Percentiles rank a stretch among this genome's conserved stretches.
phyloP scores from a whole-genome alignment of 805 yeast genomes.

The Starmera quercuum region DNA sequence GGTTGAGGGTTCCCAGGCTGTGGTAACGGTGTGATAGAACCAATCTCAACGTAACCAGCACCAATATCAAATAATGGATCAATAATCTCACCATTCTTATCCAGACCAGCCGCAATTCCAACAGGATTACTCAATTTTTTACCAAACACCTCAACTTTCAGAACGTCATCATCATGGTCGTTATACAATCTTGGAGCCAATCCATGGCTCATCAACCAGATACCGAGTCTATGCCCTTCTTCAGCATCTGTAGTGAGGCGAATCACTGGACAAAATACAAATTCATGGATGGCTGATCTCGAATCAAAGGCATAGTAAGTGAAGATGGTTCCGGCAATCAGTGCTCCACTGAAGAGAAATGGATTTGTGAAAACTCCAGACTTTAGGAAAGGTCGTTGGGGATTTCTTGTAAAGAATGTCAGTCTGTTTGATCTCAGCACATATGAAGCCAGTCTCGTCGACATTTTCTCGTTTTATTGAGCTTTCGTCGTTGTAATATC shows the following conservation, averaged over 20 bases:
- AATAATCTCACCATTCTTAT: conserved; percentile 87
- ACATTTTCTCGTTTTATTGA: too few relatives aligned
- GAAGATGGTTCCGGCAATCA: conserved; percentile 31
- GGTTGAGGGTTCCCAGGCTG: conserved; percentile 96
- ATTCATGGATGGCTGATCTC: conserved; percentile 76
- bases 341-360: conserved; percentile 16
- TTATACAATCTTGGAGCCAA: conserved; percentile 52
- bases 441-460: too few relatives aligned
- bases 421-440: too few relatives aligned
- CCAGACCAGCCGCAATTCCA: conserved; percentile 94
- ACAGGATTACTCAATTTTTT: conserved; percentile 62
- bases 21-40: conserved; percentile 86
- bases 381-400: conserved; percentile 1
- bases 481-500: too few relatives aligned
- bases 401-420: too few relatives aligned
- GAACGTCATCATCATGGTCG: conserved; percentile 42
- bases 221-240: conserved; percentile 72
- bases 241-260: conserved; percentile 76
- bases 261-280: conserved; percentile 68
- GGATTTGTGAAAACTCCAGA: conserved; percentile 7
- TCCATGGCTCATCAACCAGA: conserved; percentile 61
- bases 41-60: conserved; percentile 86
- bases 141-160: conserved; percentile 62
- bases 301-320: conserved; percentile 61
- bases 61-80: conserved; percentile 75